Conservation (phyloP, 176 grass and related monocot genomes). For the Alopecurus myosuroides region DNA sequence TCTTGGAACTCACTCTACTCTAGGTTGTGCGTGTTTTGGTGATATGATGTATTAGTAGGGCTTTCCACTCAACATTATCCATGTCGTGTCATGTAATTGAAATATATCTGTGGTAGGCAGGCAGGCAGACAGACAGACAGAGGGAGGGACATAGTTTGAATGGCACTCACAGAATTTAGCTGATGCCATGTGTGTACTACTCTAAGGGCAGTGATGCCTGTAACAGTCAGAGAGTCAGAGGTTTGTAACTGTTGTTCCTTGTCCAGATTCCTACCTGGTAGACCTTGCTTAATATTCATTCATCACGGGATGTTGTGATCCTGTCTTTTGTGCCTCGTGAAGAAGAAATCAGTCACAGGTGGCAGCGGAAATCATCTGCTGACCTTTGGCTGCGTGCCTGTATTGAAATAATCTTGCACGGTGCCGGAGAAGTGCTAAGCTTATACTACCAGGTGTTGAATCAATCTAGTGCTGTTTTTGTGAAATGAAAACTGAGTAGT, state of each 20-base stretch:
- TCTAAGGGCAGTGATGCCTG: slow-evolving; percentile 17
- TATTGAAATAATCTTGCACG: background rate
- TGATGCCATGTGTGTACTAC: slow-evolving; percentile 34
- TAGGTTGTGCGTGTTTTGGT: slow-evolving; percentile 30
- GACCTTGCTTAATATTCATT: background rate
- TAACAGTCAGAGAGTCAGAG: slow-evolving; percentile 20
- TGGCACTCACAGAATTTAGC: slow-evolving; percentile 37
- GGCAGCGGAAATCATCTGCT: background rate
- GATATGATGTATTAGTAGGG: slow-evolving; percentile 33
- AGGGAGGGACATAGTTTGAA: slow-evolving; percentile 35
- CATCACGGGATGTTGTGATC: background rate
- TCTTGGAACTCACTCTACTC: slow-evolving; percentile 32
- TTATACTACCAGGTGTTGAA: too few relatives aligned
- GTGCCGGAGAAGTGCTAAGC: too few relatives aligned
- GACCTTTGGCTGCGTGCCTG: background rate
- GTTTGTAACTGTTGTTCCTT: slow-evolving; percentile 45
- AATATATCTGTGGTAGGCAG: slow-evolving; percentile 40
- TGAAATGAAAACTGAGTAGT: too few relatives aligned
- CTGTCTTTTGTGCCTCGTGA: background rate
- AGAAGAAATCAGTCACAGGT: background rate
- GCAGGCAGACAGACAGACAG: background rate
- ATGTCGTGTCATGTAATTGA: slow-evolving; percentile 44
- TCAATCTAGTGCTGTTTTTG: too few relatives aligned
- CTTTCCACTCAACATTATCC: slow-evolving; percentile 10
- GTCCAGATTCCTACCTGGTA: slow-evolving; percentile 12